A percentile compares a stretch with the other conserved stretches of the same genome.
These are phyloP conservation scores for Aspergillus campestris DNA, from an alignment of 495 filamentous ascomycete genomes.

Conservation along the genomic window DNA sequence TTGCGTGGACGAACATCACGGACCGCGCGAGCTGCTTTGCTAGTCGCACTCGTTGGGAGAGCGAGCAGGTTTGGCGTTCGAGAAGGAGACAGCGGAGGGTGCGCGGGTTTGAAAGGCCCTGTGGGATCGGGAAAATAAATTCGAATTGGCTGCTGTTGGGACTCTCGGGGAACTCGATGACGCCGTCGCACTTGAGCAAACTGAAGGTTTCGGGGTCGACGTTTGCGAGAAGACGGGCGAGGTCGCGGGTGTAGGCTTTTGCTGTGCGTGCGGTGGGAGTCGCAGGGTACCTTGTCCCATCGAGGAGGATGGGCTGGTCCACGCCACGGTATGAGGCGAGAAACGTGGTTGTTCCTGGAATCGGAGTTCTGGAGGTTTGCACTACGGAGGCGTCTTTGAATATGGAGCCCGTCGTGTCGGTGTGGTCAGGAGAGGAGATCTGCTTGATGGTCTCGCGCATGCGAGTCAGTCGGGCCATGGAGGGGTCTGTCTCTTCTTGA, in stretches of 20 bases:
- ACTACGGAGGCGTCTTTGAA: not conserved
- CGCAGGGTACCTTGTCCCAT: not conserved
- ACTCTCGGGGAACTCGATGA: not conserved
- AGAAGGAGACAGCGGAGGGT: constrained; percentile 13
- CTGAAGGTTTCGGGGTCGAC: constrained; percentile 36
- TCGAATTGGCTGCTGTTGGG: not conserved
- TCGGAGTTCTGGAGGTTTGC: not conserved
- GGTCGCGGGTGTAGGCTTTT: constrained; percentile 7
- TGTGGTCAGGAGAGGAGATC: not conserved
- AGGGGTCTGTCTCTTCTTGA: not conserved
- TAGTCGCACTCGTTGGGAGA: constrained; percentile 11
- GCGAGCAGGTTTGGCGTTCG: not conserved
- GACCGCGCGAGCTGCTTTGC: constrained; percentile 22
- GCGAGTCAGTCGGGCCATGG: not conserved
- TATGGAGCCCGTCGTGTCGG: not conserved
- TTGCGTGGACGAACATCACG: constrained; percentile 24
- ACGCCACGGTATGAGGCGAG: not conserved
- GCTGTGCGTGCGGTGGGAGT: not conserved
- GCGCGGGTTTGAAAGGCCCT: constrained; percentile 6
- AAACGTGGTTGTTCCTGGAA: not conserved
- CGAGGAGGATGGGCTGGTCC: not conserved
- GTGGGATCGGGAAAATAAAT: constrained; percentile 11
- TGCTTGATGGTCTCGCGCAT: not conserved
- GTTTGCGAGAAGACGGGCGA: constrained; percentile 27
- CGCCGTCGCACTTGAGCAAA: constrained; percentile 37